phyloP scores from a whole-genome alignment of 2,329 filamentous ascomycete genomes.

The Aspergillus pseudonomiae region DNA sequence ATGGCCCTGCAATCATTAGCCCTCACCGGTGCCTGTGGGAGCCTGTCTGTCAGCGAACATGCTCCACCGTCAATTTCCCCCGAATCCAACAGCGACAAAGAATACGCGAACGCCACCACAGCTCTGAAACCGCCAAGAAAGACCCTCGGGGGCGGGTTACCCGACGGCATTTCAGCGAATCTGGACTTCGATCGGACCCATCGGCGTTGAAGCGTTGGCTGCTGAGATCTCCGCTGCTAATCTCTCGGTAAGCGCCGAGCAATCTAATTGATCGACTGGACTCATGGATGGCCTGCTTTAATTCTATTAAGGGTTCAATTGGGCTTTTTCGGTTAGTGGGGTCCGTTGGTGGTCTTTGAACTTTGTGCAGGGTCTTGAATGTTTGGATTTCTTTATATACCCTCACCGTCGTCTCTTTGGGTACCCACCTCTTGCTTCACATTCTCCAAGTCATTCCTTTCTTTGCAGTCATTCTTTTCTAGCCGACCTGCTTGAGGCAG shows the following conservation, averaged over 20 bases:
- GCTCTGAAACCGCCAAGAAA: neutral
- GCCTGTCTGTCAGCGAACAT: neutral
- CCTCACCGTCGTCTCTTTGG: neutral
- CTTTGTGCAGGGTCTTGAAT: neutral
- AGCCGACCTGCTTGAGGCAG: neutral
- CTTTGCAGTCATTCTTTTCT: neutral
- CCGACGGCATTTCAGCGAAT: neutral
- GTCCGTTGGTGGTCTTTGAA: neutral
- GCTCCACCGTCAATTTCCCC: neutral
- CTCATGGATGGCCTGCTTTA: neutral
- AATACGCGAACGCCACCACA: neutral
- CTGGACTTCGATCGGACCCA: neutral
- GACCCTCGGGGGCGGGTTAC: neutral
- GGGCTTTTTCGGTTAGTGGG: neutral
- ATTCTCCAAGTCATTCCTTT: neutral
- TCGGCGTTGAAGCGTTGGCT: neutral
- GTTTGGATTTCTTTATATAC: neutral
- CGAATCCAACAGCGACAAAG: neutral
- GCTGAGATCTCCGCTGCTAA: neutral
- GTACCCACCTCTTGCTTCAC: neutral
- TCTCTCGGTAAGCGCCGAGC: conserved; percentile 2
- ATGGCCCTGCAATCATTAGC: neutral
- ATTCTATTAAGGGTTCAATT: neutral
- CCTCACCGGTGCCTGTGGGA: neutral
- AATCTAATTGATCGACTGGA: neutral